Conservation (phyloP, 1,284 basidiomycete species). For the Cutaneotrichosporon sp. region DNA sequence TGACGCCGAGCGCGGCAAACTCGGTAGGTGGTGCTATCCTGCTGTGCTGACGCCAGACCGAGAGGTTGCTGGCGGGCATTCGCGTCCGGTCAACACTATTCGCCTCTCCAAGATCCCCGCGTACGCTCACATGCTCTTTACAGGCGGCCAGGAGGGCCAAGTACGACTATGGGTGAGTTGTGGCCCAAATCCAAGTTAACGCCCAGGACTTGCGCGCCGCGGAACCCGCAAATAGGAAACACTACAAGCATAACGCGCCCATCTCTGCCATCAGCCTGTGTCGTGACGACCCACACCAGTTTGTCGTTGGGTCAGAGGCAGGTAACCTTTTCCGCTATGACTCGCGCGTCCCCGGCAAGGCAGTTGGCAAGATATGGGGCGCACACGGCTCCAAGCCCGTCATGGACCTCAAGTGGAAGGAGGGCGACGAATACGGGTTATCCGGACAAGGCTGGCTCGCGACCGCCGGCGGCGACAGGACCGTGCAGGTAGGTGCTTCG, state of each 20-base stretch:
- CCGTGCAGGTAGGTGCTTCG: conserved; percentile 62
- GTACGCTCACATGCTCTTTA: conserved; percentile 66
- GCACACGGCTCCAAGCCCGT: conserved; percentile 69
- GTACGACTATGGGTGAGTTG: conserved; percentile 69
- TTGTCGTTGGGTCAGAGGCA: conserved; percentile 72
- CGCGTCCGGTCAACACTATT: conserved; percentile 68
- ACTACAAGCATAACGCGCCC: conserved; percentile 64
- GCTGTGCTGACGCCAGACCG: conserved; percentile 55
- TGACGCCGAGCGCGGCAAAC: conserved; percentile 70
- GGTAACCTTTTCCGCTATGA: conserved; percentile 67
- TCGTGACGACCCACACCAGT: conserved; percentile 62
- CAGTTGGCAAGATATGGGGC: conserved; percentile 65
- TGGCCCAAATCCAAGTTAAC: background rate
- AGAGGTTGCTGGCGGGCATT: conserved; percentile 62
- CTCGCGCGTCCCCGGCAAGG: conserved; percentile 59
- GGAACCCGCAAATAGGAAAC: conserved; percentile 60
- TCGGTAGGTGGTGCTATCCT: conserved; percentile 53
- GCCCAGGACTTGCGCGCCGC: conserved; percentile 68
- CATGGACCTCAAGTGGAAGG: conserved; percentile 69
- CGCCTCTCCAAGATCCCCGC: conserved; percentile 54
- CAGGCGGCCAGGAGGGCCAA: conserved; percentile 75
- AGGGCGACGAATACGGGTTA: conserved; percentile 18
- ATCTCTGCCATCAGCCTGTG: conserved; percentile 70
- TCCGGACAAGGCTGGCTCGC: conserved; percentile 66
- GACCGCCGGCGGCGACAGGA: conserved; percentile 72